Evolutionary conservation across 306 rosid genomes (phyloP), one percentile per base, ranked within the genome.

Genomic region (Casuarina equisetifolia): DNA sequence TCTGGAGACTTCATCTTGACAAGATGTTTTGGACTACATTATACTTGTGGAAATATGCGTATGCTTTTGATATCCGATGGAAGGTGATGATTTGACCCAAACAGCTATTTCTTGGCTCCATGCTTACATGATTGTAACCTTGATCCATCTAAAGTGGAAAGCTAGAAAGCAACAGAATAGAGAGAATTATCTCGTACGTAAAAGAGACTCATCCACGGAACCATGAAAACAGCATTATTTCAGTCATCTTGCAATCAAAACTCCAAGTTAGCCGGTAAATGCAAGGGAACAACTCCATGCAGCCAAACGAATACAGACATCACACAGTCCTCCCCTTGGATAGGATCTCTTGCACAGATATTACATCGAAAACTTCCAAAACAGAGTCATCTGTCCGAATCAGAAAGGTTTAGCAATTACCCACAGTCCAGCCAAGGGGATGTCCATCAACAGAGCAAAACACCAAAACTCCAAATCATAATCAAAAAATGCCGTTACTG

Each of bases 401-500:
- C n/a, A 51, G 12, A 12, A 11, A 9, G 55, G 16, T 51, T 6
- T 55, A 19, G 62, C 32, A 3, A 55, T 55, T 55, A 54, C 32
- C 61, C 61, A n/a, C 35, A 17, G 19, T 6, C 25, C 35, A 6
- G 17, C 61, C 36, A 0, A 5, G 3, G 15, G 12, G 4, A 8
- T 51, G 55, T 51, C 55, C 55, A 12, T 9, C 55, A 39, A 11
- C n/a, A 38, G 42, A 50, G 39, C 51, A 79, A 74, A 71, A 4
- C 19, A 80, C 64, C 66, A 70, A 70, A 69, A 72, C 8, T 12
- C 69, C 69, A 64, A 20, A 76, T 19, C 44, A 5, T 49, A 5
- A 53, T 72, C 19, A 68, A 61, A 17, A 78, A 87, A 85, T 67
- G 79, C 79, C 87, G 78, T 80, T 45, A 52, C 70, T 66, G 69